phyloP scores from a whole-genome alignment of 2,329 filamentous ascomycete species.

The Colletotrichum sp. region DNA sequence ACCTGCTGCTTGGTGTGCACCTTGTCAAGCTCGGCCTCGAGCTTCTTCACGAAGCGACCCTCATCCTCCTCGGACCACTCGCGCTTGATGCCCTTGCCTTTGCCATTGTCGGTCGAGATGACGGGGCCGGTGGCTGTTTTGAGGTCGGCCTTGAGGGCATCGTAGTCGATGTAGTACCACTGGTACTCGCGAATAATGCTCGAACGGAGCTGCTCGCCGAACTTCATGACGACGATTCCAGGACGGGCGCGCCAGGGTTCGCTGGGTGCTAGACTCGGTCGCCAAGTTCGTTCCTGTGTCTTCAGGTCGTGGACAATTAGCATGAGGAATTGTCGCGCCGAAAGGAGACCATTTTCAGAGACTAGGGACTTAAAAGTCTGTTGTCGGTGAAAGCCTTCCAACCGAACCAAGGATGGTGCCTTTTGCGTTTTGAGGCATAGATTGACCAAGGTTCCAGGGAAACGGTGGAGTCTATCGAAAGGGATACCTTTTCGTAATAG shows the following conservation, averaged over 20 bases:
- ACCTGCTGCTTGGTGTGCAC: constrained; percentile 97
- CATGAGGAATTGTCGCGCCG: constrained; percentile 35
- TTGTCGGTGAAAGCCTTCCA: background rate
- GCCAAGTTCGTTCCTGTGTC: constrained; percentile 47
- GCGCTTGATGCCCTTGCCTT: constrained; percentile 39
- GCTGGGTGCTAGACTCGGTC: constrained; percentile 32
- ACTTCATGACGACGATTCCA: constrained; percentile 73
- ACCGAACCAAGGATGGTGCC: background rate
- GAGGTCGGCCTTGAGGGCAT: constrained; percentile 86
- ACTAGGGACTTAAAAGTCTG: constrained; percentile 14
- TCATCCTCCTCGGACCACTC: constrained; percentile 94
- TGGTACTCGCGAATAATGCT: constrained; percentile 97
- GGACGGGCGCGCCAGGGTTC: constrained; percentile 44
- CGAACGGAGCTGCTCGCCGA: constrained; percentile 95
- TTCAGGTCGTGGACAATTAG: constrained; percentile 59
- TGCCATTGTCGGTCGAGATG: constrained; percentile 27
- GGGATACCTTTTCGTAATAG: background rate
- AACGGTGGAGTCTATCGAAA: background rate
- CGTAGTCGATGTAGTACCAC: constrained; percentile 99
- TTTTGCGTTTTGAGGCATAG: background rate
- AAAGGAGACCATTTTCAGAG: background rate
- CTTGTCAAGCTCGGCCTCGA: constrained; percentile 94
- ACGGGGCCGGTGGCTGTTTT: constrained; percentile 69
- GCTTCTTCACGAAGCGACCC: constrained; percentile 81
- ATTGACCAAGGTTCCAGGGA: background rate